A percentile compares a stretch with the other conserved stretches of the same genome.
These are phyloP conservation scores for Thielaviopsis populi DNA, from an alignment of 2,329 filamentous ascomycete species.

Conservation along the genomic window DNA sequence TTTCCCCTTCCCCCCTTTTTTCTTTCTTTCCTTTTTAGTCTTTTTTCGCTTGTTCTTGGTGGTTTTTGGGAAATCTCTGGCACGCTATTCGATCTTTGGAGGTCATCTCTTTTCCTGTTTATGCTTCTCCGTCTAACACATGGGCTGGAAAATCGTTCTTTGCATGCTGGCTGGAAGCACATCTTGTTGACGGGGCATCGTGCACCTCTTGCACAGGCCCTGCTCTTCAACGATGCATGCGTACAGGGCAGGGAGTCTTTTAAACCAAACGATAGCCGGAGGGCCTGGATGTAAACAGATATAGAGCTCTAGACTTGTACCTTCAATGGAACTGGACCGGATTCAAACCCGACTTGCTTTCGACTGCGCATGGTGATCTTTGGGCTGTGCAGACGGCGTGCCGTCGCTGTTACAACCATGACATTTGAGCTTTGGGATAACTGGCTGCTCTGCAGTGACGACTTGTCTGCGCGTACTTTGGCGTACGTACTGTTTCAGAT, in stretches of 20 bases:
- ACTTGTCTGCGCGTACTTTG: neutral
- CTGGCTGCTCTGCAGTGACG: too few species aligned
- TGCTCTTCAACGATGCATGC: neutral
- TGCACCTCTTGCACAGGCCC: neutral
- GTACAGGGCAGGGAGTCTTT: neutral
- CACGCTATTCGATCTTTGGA: neutral
- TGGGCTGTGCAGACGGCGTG: neutral
- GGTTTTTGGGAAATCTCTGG: neutral
- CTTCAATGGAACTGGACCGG: conserved; percentile 1
- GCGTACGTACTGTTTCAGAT: neutral
- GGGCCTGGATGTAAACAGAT: conserved; percentile 1
- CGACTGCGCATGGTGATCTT: neutral
- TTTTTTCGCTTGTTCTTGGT: neutral
- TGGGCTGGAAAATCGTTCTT: neutral
- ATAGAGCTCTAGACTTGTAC: conserved; percentile 4
- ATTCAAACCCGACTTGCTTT: neutral
- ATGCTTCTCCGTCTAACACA: neutral
- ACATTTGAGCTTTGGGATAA: too few species aligned
- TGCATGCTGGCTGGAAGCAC: conserved; percentile 1
- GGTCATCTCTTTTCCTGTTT: conserved; percentile 1
- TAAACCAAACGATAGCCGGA: neutral
- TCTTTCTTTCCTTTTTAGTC: neutral
- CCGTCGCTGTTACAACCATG: neutral
- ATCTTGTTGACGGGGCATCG: neutral
- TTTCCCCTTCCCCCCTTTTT: neutral